phyloP scores from a whole-genome alignment of 345 rosid genomes.

The Limnanthes douglasii region DNA sequence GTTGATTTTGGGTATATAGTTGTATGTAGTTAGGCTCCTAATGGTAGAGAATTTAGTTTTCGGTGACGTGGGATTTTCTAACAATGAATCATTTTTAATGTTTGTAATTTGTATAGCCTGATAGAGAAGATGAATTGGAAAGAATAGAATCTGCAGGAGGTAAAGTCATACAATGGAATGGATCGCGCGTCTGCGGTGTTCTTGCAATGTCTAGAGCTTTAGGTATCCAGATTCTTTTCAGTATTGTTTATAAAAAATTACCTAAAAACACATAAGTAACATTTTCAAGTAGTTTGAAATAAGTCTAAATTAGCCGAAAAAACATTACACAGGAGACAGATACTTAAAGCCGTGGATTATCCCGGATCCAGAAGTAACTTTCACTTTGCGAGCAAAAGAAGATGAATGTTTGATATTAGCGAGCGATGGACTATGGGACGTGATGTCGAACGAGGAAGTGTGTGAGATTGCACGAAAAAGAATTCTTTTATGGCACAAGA shows the following conservation, averaged over 20 bases:
- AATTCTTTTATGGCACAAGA: constrained; percentile 53
- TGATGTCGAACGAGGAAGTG: constrained; percentile 50
- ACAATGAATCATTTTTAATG: no score
- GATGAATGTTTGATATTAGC: constrained; percentile 72
- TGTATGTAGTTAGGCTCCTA: no score
- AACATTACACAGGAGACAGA: constrained; percentile 33
- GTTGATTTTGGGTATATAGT: no score
- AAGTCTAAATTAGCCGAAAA: not conserved
- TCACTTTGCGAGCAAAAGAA: constrained; percentile 38
- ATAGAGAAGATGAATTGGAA: constrained; percentile 59
- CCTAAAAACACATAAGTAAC: no score
- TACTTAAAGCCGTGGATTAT: constrained; percentile 64
- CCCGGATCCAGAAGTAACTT: constrained; percentile 56
- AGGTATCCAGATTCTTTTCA: constrained; percentile 19
- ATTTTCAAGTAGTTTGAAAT: not conserved
- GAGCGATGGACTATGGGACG: constrained; percentile 82
- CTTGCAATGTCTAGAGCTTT: constrained; percentile 93
- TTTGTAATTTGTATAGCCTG: constrained; percentile 35
- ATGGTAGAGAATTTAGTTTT: no score
- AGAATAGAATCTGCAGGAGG: constrained; percentile 82
- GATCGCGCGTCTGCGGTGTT: constrained; percentile 60
- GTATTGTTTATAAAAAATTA: no score
- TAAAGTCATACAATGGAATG: constrained; percentile 67
- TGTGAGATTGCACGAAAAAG: constrained; percentile 47
- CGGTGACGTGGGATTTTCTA: no score